Base-by-base conservation (phyloP, 2,329 filamentous ascomycete species). In the Kalaharituber pfeilii region DNA sequence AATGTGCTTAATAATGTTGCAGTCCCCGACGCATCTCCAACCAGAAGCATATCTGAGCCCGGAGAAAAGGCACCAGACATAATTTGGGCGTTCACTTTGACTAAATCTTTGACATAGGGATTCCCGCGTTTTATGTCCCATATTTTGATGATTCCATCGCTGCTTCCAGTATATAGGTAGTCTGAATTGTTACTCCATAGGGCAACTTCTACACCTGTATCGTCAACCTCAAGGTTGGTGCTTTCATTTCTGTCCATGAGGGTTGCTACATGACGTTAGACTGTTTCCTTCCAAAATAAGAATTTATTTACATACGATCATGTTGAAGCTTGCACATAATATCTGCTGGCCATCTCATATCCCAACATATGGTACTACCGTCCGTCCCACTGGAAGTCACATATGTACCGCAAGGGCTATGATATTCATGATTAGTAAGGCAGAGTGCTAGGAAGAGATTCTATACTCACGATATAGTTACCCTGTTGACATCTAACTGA, bases 401-500 rank as follows among this genome's bases (percentile, higher is more conserved):
- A 50, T 60, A 64, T 11, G 30, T 42, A 28, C 53, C 47, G 24
- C 61, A 62, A 1, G 60, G 58, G 25, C 62, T 63, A 49, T 47
- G 28, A 18, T 25, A 7, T 7, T 22, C 50, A 22, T 52, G 36
- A 25, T 61, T 36, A 53, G 50, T 13, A 36, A 24, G 42, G n/a
- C 5, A 3, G 30, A 20, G 20, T 3, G 2, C 5, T 1, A 11
- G 7, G 26, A 20, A 13, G 29, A 45, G 26, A 6, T 4, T 27
- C 33, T 18, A 24, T 20, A 50, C 58, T 30, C 50, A 63, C 61
- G 61, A 63, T 20, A 63, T 59, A 2, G 62, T 62, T 25, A 64
- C 59, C 24, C 50, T 56, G 33, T 64, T 64, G 26, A 64, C 59
- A 55, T 64, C 62, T 25, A 27, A 56, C 33, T 64, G 62, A n/a